Percentiles rank a stretch among this genome's conserved stretches.
Evolutionary conservation across 352 stramenopile genomes (phyloP).

Genomic region (Plasmopara viticola): DNA sequence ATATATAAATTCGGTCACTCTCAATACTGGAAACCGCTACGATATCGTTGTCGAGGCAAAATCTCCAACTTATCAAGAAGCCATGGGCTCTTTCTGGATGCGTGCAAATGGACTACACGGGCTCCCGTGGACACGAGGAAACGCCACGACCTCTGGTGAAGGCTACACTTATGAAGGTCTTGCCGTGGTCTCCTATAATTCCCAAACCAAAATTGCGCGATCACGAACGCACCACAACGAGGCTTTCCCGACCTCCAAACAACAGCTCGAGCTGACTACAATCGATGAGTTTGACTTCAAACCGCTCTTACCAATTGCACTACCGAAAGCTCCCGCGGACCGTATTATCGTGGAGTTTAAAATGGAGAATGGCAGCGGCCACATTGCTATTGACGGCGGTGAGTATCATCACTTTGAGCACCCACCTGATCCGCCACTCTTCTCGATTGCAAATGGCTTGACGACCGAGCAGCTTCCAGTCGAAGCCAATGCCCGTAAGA

Average conservation of each 20-base stretch:
- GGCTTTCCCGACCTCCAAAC: neutral
- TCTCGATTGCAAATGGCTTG: too few species aligned
- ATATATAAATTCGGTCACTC: slow-evolving; percentile 20
- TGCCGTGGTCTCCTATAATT: too few species aligned
- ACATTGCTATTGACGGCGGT: too few species aligned
- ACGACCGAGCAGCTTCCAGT: too few species aligned
- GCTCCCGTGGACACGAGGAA: slow-evolving; percentile 23
- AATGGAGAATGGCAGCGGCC: slow-evolving; percentile 26
- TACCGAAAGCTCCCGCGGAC: neutral
- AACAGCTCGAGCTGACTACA: neutral
- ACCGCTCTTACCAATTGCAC: neutral
- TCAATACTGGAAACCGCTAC: slow-evolving; percentile 31
- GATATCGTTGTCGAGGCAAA: slow-evolving; percentile 29
- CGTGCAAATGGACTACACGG: slow-evolving; percentile 21
- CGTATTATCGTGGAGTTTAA: neutral
- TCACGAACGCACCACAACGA: neutral
- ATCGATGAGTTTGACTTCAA: neutral
- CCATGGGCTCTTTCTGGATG: slow-evolving; percentile 23
- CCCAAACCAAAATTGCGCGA: too few species aligned
- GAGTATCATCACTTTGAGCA: too few species aligned
- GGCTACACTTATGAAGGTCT: slow-evolving; percentile 13
- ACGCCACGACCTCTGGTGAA: slow-evolving; percentile 5
- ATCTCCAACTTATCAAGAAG: neutral
- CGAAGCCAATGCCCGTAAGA: too few species aligned
- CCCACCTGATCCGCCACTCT: too few species aligned